Evolutionary conservation across 371 early-diverging fungal genomes (phyloP), one percentile per base, ranked within the genome.

Genomic region (Rhizopus arrhizus): DNA sequence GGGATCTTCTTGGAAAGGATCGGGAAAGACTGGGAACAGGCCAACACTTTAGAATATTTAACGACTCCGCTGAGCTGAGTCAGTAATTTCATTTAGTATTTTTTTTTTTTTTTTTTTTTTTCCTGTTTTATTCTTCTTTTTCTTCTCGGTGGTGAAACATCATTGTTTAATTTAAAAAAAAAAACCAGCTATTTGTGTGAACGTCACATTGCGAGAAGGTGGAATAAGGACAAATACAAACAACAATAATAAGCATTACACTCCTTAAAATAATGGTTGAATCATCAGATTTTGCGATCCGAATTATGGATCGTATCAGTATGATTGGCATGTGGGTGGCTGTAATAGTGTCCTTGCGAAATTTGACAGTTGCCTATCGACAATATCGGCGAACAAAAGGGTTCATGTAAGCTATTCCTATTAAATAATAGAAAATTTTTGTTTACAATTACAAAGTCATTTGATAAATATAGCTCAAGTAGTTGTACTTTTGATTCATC

Each of bases 251-350:
- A 38, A 38, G 40, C 40, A 38, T 8, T 13, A 38, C 40, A 38
- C 8, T 48, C 48, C 22, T 22, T 22, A 22, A 22, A 28, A 43
- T 13, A 13, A 75, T 79, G 76, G 65, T 70, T 35, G 48, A 66
- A 55, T 59, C 75, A 31, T 62, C 79, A 57, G 59, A 49, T 12
- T 79, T 72, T 56, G 74, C 60, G 22, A 73, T 59, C 12, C 61
- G 76, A 56, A 70, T 79, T 9, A 41, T 79, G 22, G 76, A 79
- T 59, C 68, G 79, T 16, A 63, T 79, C 41, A 75, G 68, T 42
- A 70, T 79, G 73, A 69, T 79, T 38, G 74, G 76, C 15, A 74
- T 70, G 70, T 79, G 76, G 70, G n/a, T 75, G 32, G 76, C 75
- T 8, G 66, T 74, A 4, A 45, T 65, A 3, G 51, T 79, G 16